These are phyloP conservation scores for Iris pallida DNA, from an alignment of 116 monocot species.

Conservation along the genomic window DNA sequence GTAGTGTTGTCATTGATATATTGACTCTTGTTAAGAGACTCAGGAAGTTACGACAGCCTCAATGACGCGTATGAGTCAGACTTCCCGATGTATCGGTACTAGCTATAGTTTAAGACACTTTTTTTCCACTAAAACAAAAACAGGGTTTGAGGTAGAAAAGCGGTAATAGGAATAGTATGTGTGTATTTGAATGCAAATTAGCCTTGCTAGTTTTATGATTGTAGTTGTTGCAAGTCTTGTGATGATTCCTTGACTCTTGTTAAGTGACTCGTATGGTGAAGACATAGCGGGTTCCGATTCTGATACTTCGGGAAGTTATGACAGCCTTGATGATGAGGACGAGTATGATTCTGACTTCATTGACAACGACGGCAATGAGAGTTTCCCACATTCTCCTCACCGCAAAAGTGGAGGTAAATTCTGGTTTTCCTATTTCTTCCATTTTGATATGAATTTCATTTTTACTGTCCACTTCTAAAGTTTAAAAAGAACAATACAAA, in stretches of 20 bases:
- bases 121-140: no score
- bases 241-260: slow-evolving; percentile 22
- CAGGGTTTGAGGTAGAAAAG: no score
- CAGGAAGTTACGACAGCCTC: slow-evolving; percentile 21
- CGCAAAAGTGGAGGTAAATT: slow-evolving; percentile 70
- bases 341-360: slow-evolving; percentile 84
- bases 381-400: slow-evolving; percentile 33
- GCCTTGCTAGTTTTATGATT: neutral
- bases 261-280: slow-evolving; percentile 84
- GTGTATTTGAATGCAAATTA: no score
- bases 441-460: neutral
- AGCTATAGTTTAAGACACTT: no score
- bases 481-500: no score
- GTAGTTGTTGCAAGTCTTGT: neutral
- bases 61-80: slow-evolving; percentile 72
- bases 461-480: no score
- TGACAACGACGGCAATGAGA: slow-evolving; percentile 41
- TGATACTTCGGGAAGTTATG: slow-evolving; percentile 30
- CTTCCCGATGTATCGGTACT: slow-evolving; percentile 10
- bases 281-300: slow-evolving; percentile 54
- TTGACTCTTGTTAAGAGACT: slow-evolving; percentile 58
- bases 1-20: slow-evolving; percentile 2
- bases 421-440: neutral
- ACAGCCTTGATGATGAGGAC: slow-evolving; percentile 39
- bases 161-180: no score